phyloP scores from a whole-genome alignment of 495 filamentous ascomycete genomes.

The Hyphodiscus hymeniophilus region DNA sequence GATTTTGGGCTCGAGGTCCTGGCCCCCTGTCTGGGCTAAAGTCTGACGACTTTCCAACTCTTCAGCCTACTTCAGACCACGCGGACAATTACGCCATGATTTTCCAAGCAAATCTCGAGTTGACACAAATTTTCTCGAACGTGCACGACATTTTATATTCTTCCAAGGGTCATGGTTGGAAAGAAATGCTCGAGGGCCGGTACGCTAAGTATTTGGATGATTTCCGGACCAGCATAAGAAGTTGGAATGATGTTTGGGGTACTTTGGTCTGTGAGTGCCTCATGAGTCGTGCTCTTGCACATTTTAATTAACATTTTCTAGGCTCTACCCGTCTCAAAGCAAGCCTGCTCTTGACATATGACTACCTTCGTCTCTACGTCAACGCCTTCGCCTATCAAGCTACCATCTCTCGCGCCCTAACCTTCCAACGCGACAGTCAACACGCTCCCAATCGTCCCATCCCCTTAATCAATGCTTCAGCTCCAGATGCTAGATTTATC shows the following conservation, averaged over 20 bases:
- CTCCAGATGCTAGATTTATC: conserved; percentile 54
- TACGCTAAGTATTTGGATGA: conserved; percentile 52
- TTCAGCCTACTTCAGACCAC: conserved; percentile 40
- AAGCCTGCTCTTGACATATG: conserved; percentile 52
- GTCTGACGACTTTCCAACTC: conserved; percentile 52
- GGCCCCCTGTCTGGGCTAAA: conserved; percentile 54
- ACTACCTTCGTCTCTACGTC: conserved; percentile 56
- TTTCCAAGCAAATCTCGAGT: conserved; percentile 54
- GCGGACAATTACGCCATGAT: conserved; percentile 56
- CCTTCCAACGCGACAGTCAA: conserved; percentile 39
- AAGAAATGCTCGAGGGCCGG: conserved; percentile 56
- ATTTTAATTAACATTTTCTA: conserved; percentile 10
- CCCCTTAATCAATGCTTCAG: conserved; percentile 32
- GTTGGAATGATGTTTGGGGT: conserved; percentile 58
- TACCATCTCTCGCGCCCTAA: conserved; percentile 50
- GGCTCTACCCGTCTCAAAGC: conserved; percentile 49
- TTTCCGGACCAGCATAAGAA: conserved; percentile 51
- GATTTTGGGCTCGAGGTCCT: conserved; percentile 58
- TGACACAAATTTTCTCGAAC: conserved; percentile 60
- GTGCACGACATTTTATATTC: conserved; percentile 60
- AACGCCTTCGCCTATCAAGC: conserved; percentile 63
- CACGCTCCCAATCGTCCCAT: conserved; percentile 25
- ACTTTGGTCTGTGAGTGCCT: conserved; percentile 41
- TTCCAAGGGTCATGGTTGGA: conserved; percentile 53
- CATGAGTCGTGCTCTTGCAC: background rate